Base-by-base conservation (phyloP, 75 land plant genomes). In the Pinus tabuliformis region DNA sequence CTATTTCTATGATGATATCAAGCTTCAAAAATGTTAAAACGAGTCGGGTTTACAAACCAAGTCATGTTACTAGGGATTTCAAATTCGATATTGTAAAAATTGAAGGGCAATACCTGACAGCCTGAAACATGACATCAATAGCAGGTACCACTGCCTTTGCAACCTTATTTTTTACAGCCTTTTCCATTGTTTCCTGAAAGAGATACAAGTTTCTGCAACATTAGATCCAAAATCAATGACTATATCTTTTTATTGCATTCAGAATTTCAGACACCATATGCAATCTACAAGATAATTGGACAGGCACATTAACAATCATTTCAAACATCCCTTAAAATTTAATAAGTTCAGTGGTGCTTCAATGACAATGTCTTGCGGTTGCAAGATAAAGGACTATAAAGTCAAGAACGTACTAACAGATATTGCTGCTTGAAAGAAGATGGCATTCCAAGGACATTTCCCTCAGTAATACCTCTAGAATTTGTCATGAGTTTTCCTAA, bases 61-160 rank as follows among this genome's bases (percentile, higher is more conserved):
- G 33, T 17, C 7, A 20, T 49, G 54, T 49, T 49, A 49, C 12
- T 49, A 49, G 12, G 54, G 18, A 6, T 36, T 36, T 5, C 42
- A 33, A 64, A 64, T 5, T 64, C 20, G 6, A 11, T 17, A 33
- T 30, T 24, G 36, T 64, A 16, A 36, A 5, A 64, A 33, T 6
- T 18, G 36, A 2, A 24, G 20, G 42, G 20, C 17, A 64, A 64
- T 64, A 83, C 86, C 87, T 83, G 79, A 85, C 85, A 75, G 87
- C 87, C 66, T 83, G 86, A 76, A 85, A 85, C 87, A 85, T 83
- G 28, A 80, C 87, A 83, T 85, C 87, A 61, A 85, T 85, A 11
- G 87, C 87, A 9, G 87, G 87, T 22, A 85, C 87, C 18, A 85
- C 87, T 49, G 87, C 87, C 64, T 85, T 85, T 6, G 87, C 87